phyloP scores from a whole-genome alignment of 1,139 yeast species.

The Diutina catenulata region DNA sequence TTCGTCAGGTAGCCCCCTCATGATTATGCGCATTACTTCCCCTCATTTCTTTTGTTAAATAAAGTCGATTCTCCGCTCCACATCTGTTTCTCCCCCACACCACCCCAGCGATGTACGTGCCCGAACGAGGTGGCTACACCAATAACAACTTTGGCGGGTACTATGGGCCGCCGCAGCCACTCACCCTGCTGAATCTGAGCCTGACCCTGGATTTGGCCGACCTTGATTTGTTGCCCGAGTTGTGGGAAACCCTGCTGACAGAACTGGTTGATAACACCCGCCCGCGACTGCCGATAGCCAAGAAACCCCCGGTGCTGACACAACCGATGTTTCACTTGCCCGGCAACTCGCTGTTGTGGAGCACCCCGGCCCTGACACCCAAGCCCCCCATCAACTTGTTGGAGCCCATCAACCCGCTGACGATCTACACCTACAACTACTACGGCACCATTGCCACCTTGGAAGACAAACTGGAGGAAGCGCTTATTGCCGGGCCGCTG shows the following conservation, averaged over 20 bases:
- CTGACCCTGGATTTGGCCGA: constrained; percentile 4
- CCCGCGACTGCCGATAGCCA: not conserved
- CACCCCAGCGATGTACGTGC: constrained; percentile 4
- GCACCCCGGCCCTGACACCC: constrained; percentile 5
- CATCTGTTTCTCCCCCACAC: no score
- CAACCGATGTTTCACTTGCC: constrained; percentile 3
- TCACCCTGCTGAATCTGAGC: not conserved
- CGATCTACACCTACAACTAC: constrained; percentile 4
- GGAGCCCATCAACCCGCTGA: not conserved
- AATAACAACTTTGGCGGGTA: constrained; percentile 4
- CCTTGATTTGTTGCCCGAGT: constrained; percentile 2
- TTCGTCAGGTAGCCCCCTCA: no score
- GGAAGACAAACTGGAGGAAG: constrained; percentile 1
- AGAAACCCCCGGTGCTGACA: not conserved
- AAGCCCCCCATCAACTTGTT: not conserved
- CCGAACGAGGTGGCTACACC: not conserved
- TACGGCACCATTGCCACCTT: not conserved
- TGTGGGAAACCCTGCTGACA: constrained; percentile 4
- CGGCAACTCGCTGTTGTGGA: constrained; percentile 2
- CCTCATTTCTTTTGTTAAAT: no score
- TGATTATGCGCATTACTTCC: no score
- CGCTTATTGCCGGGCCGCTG: not conserved
- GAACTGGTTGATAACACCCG: constrained; percentile 1
- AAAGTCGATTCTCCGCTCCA: no score
- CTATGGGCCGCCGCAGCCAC: constrained; percentile 1